Conservation (phyloP, 2,329 filamentous ascomycete species). For the Colletotrichum gloeosporioides region DNA sequence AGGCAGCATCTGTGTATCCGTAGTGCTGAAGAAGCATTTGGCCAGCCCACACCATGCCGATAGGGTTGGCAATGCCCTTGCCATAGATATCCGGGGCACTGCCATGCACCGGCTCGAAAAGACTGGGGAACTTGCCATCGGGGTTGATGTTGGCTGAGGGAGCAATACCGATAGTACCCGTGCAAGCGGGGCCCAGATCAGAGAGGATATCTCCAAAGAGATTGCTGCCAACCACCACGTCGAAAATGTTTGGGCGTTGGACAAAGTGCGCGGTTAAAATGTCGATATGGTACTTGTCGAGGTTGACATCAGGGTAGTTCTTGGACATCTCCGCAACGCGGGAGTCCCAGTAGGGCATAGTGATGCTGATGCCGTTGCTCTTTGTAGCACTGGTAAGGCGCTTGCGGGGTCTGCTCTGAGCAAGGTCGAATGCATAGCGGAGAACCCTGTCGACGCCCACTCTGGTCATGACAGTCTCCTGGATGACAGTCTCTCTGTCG, state of each 20-base stretch:
- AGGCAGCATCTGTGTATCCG: constrained; percentile 33
- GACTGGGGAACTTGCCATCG: constrained; percentile 54
- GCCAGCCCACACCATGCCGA: constrained; percentile 73
- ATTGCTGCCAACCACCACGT: constrained; percentile 70
- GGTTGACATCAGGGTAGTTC: constrained; percentile 65
- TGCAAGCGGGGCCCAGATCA: constrained; percentile 72
- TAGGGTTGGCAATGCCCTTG: constrained; percentile 74
- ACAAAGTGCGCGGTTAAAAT: constrained; percentile 72
- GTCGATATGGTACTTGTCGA: constrained; percentile 72
- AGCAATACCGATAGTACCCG: constrained; percentile 75
- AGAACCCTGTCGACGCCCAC: constrained; percentile 64
- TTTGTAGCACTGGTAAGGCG: constrained; percentile 69
- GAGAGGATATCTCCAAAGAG: constrained; percentile 71
- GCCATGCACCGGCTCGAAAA: constrained; percentile 77
- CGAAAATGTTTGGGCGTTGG: constrained; percentile 61
- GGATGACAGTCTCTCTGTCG: constrained; percentile 66
- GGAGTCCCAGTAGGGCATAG: constrained; percentile 74
- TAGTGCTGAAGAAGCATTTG: constrained; percentile 79
- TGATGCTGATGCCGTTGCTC: constrained; percentile 69
- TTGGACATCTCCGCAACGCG: constrained; percentile 58
- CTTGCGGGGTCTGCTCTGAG: constrained; percentile 60
- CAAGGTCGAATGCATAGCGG: constrained; percentile 68
- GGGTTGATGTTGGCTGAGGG: constrained; percentile 74
- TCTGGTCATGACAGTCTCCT: constrained; percentile 68
- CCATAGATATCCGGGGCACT: constrained; percentile 76